Percentiles rank a stretch among this genome's conserved stretches.
phyloP scores from a whole-genome alignment of 345 rosid genomes.

The Populus simonii region DNA sequence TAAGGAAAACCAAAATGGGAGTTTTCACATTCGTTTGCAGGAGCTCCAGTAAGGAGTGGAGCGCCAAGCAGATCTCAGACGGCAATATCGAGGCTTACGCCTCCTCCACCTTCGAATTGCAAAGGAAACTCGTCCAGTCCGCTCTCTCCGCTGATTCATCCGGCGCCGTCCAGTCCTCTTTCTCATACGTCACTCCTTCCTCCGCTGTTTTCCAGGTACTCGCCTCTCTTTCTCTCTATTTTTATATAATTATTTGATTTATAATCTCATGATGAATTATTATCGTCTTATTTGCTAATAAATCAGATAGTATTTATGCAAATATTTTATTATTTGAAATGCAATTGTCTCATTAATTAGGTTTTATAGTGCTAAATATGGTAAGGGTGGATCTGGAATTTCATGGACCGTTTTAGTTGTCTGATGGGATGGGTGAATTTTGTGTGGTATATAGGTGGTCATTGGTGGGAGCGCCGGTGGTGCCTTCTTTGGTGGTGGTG shows the following conservation, averaged over 20 bases:
- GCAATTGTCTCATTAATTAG: background rate
- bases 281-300: background rate
- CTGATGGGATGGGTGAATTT: background rate
- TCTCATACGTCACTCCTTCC: slow-evolving; percentile 61
- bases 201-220: slow-evolving; percentile 82
- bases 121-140: slow-evolving; percentile 73
- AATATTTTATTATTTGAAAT: background rate
- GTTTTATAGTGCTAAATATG: background rate
- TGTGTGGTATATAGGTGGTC: slow-evolving; percentile 13
- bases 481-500: slow-evolving; percentile 10
- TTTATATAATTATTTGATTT: background rate
- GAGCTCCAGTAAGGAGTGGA: slow-evolving; percentile 59
- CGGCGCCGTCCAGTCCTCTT: slow-evolving; percentile 79
- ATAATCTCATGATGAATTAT: background rate
- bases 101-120: slow-evolving; percentile 57
- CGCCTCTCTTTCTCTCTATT: background rate
- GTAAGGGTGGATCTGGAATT: background rate
- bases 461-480: slow-evolving; percentile 21
- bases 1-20: slow-evolving; percentile 9
- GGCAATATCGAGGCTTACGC: slow-evolving; percentile 72
- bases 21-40: slow-evolving; percentile 68
- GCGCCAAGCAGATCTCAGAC: slow-evolving; percentile 61
- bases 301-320: background rate
- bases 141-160: slow-evolving; percentile 59
- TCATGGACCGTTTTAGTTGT: too few species aligned